Base-by-base conservation (phyloP, 202 grass and related monocot genomes). In the Bolboschoenoplectus hybrid region DNA sequence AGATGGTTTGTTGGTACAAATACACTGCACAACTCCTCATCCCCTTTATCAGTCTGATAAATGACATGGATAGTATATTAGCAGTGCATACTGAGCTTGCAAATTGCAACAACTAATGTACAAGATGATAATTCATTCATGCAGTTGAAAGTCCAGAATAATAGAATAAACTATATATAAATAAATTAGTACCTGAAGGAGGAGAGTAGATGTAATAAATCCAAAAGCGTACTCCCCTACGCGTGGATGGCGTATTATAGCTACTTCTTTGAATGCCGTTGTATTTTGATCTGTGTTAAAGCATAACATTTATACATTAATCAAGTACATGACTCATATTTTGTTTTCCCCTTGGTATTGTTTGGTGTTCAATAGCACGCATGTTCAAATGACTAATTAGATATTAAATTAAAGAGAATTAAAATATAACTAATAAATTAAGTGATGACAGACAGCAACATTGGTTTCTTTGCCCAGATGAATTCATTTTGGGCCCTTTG, bases 1-100 rank as follows among this genome's bases (percentile, higher is more conserved):
- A 99, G 87, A 90, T 99, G 97, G 89, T 99, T 99, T 85, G 97
- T 99, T 69, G 97, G 97, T 43, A 99, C 97, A 80, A 94, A 99
- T 40, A 99, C 92, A 20, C 97, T 99, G 80, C 97, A 99, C 70
- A 99, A 66, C 49, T 99, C 97, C 87, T 99, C 97, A 56, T 99
- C 93, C 4, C 97, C 97, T 91, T 91, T 96, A 63, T 99, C 91
- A 71, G 85, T 97, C 97, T 99, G 88, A 64, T 78, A 61, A 82
- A 56, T 38, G 55, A 41, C 82, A 66, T 45, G 62, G 26, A 85
- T 85, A 10, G 51, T 16, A 53, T 46, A 63, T 70, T 62, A 85
- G 14, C 39, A 82, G 70, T 82, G 53, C 84, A 53, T 88, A 83
- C 56, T n/a, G 66, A 58, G 38, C 46, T 45, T 6, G 1, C 8